Percentiles rank a stretch among this genome's conserved stretches.
These are phyloP conservation scores for Auricularia sp. DNA, from an alignment of 768 basidiomycete species.

Conservation along the genomic window DNA sequence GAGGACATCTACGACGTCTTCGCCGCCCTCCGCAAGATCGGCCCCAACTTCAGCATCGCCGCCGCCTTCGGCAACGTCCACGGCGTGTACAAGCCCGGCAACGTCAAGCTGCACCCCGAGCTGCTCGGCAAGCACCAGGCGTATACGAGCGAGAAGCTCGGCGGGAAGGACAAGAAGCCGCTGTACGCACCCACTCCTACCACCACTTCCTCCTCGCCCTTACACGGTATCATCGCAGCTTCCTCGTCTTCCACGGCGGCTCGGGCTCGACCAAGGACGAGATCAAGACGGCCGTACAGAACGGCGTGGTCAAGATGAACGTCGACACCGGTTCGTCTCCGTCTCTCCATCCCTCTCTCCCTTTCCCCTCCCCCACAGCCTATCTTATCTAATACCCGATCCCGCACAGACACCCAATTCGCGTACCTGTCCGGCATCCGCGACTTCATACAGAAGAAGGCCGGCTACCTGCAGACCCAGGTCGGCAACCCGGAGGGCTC, in stretches of 20 bases:
- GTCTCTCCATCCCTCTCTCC: background rate
- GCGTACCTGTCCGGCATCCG: constrained; percentile 84
- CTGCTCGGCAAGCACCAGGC: constrained; percentile 86
- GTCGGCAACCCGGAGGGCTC: constrained; percentile 95
- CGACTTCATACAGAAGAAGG: constrained; percentile 81
- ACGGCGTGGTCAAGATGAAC: constrained; percentile 99
- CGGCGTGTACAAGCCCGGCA: constrained; percentile 98
- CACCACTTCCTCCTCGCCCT: background rate
- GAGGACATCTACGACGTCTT: constrained; percentile 91
- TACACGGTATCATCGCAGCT: constrained; percentile 35
- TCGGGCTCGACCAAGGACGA: constrained; percentile 96
- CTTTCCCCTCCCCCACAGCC: background rate
- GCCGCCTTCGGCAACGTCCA: constrained; percentile 99
- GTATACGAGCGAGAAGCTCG: constrained; percentile 58
- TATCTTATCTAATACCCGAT: background rate
- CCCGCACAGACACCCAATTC: constrained; percentile 60
- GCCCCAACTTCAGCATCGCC: constrained; percentile 93
- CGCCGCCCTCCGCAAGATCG: constrained; percentile 68
- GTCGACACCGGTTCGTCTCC: constrained; percentile 65
- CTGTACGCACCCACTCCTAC: constrained; percentile 37
- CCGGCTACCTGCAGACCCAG: constrained; percentile 79
- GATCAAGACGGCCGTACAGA: constrained; percentile 78
- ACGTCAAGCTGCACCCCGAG: constrained; percentile 87
- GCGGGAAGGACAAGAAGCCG: constrained; percentile 57
- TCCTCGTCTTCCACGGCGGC: constrained; percentile 99